phyloP scores from a whole-genome alignment of 257 asterid species.

The Orobanche coerulescens region DNA sequence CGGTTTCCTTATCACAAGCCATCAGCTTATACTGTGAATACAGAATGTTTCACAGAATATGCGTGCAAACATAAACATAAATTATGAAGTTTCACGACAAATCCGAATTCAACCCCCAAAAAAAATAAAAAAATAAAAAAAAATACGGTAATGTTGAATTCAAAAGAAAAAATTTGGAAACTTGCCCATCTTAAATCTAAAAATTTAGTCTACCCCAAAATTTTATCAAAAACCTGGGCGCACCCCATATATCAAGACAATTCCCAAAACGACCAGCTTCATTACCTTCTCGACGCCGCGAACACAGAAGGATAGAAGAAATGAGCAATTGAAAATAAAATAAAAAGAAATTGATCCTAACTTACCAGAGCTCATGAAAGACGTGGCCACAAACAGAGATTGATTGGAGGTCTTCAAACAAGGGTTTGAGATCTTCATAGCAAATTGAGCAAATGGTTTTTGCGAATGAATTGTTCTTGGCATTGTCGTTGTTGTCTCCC shows the following conservation, averaged over 20 bases:
- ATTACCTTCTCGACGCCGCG: not conserved
- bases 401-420: slow-evolving; percentile 74
- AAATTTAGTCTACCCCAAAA: too few relatives aligned
- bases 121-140: too few relatives aligned
- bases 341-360: not conserved
- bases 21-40: not conserved
- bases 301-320: not conserved
- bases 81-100: too few relatives aligned
- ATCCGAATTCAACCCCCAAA: too few relatives aligned
- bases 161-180: too few relatives aligned
- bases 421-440: slow-evolving; percentile 89
- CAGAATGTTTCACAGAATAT: not conserved
- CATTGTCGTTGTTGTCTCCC: slow-evolving; percentile 17
- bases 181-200: too few relatives aligned
- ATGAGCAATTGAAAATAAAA: not conserved
- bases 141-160: too few relatives aligned
- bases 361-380: slow-evolving; percentile 94
- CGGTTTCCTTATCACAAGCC: not conserved
- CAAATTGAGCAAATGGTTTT: slow-evolving; percentile 89
- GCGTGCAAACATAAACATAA: too few relatives aligned
- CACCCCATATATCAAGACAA: too few relatives aligned
- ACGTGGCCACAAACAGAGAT: slow-evolving; percentile 94
- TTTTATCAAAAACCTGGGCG: too few relatives aligned
- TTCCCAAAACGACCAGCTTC: not conserved
- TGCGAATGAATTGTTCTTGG: slow-evolving; percentile 34